A percentile compares a stretch with the other conserved stretches of the same genome.
phyloP scores from a whole-genome alignment of 495 filamentous ascomycete species.

The Durotheca rogersii region DNA sequence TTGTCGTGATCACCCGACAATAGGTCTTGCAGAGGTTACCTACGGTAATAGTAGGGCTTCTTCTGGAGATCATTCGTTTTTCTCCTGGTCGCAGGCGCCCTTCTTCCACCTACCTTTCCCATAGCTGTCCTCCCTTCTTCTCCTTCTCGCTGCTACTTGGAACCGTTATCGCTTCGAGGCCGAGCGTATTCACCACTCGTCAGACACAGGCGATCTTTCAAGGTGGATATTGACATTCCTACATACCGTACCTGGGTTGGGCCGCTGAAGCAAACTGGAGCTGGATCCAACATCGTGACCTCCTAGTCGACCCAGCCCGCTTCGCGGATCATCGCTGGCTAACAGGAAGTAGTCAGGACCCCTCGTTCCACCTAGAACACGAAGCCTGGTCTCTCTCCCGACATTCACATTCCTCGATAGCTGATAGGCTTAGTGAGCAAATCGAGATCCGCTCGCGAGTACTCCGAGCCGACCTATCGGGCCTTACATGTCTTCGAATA shows the following conservation, averaged over 20 bases:
- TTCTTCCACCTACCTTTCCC: constrained; percentile 45
- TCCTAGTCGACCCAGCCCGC: background rate
- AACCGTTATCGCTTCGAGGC: constrained; percentile 6
- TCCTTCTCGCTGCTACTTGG: constrained; percentile 15
- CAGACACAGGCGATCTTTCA: constrained; percentile 7
- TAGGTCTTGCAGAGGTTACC: constrained; percentile 35
- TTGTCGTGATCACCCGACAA: constrained; percentile 34
- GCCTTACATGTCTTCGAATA: constrained; percentile 45
- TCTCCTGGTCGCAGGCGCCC: constrained; percentile 57
- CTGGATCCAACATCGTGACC: background rate
- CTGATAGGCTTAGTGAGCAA: constrained; percentile 15
- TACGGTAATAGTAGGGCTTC: constrained; percentile 56
- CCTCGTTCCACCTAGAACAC: background rate
- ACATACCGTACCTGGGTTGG: background rate
- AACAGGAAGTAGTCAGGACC: constrained; percentile 3
- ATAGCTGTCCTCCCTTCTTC: constrained; percentile 33
- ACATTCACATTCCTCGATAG: background rate
- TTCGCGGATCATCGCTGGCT: constrained; percentile 2
- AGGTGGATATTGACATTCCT: constrained; percentile 19
- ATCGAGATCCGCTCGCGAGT: constrained; percentile 23
- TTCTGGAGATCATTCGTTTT: constrained; percentile 40
- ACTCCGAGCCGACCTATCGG: constrained; percentile 13
- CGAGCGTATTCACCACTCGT: constrained; percentile 10
- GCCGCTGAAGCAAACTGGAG: background rate
- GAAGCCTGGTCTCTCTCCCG: constrained; percentile 1